phyloP scores from a whole-genome alignment of 257 asterid species.

The Ehretia macrophylla region DNA sequence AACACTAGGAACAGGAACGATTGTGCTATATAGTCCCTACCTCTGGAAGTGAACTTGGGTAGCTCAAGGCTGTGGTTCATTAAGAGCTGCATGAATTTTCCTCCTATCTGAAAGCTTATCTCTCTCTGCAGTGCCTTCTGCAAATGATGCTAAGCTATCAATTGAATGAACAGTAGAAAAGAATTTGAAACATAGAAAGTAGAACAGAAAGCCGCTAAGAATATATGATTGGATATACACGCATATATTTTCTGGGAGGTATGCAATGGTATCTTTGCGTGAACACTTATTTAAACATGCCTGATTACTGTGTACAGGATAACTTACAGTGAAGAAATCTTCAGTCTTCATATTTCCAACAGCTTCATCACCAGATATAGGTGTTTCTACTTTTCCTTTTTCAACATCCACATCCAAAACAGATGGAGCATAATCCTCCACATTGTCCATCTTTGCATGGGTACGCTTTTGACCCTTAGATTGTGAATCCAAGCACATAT shows the following conservation, averaged over 20 bases:
- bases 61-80: constrained; percentile 61
- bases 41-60: constrained; percentile 78
- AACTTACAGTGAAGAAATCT: constrained; percentile 49
- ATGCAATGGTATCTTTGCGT: constrained; percentile 3
- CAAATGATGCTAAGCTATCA: constrained; percentile 16
- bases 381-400: constrained; percentile 48
- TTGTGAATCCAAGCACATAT: constrained; percentile 30
- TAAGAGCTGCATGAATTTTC: constrained; percentile 74
- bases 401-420: constrained; percentile 48
- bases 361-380: constrained; percentile 32
- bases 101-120: constrained; percentile 62
- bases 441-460: constrained; percentile 36
- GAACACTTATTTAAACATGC: background rate
- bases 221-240: no score
- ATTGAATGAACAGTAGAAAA: background rate
- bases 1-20: background rate
- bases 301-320: background rate
- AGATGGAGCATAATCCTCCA: constrained; percentile 28
- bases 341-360: constrained; percentile 40
- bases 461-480: constrained; percentile 30
- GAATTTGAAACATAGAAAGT: constrained; percentile 1
- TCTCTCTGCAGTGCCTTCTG: constrained; percentile 72
- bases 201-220: constrained; percentile 1
- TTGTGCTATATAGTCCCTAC: constrained; percentile 25
- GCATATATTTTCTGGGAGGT: background rate